Conservation (phyloP, 2,329 filamentous ascomycete species). For the Ampelomyces quisqualis region DNA sequence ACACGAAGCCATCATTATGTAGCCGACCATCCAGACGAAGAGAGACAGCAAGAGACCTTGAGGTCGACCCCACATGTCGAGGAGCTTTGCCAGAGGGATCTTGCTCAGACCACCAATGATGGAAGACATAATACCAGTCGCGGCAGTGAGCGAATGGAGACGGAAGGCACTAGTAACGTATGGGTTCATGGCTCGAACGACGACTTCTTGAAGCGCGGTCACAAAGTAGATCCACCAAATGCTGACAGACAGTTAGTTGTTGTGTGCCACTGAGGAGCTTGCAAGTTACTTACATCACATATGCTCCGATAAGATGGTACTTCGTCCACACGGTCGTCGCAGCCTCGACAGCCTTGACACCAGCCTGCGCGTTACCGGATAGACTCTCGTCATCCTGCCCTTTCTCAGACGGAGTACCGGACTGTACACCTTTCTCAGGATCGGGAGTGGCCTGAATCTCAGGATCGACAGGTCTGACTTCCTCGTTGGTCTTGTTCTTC, state of each 20-base stretch:
- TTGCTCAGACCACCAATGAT: slow-evolving; percentile 39
- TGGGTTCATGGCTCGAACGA: slow-evolving; percentile 42
- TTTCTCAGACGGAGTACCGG: slow-evolving; percentile 7
- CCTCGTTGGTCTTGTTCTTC: slow-evolving; percentile 12
- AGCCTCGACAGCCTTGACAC: slow-evolving; percentile 42
- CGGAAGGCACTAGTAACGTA: slow-evolving; percentile 43
- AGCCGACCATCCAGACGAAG: slow-evolving; percentile 39
- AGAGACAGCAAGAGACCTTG: slow-evolving; percentile 40
- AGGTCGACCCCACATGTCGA: slow-evolving; percentile 46
- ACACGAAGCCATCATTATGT: slow-evolving; percentile 70
- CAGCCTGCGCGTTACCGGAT: slow-evolving; percentile 31
- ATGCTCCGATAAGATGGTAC: slow-evolving; percentile 36
- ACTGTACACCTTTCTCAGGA: slow-evolving; percentile 6
- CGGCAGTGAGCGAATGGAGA: slow-evolving; percentile 35
- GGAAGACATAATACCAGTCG: slow-evolving; percentile 35
- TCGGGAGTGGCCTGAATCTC: slow-evolving; percentile 1
- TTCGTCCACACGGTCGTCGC: slow-evolving; percentile 43
- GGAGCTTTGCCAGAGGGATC: slow-evolving; percentile 42
- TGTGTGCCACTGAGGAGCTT: background rate
- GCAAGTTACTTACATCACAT: slow-evolving; percentile 32
- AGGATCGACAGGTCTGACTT: slow-evolving; percentile 6
- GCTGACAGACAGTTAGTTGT: slow-evolving; percentile 21
- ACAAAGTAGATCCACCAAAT: slow-evolving; percentile 52
- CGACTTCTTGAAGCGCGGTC: slow-evolving; percentile 49
- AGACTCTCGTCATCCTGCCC: slow-evolving; percentile 12